Conservation (phyloP, 176 grass and related monocot genomes). For the Oryza glumipatula region DNA sequence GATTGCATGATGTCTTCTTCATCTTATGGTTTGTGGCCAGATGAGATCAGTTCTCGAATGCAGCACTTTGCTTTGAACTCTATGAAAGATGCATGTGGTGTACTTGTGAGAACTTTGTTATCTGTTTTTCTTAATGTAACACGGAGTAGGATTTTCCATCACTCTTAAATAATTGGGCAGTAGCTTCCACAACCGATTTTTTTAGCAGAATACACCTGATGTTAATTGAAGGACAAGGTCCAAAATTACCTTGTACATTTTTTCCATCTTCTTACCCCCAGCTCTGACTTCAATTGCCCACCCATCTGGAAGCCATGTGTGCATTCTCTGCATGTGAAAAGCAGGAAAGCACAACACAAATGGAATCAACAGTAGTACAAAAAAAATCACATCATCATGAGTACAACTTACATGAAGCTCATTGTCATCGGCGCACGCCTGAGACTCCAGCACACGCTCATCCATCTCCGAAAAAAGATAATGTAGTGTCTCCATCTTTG, state of each 20-base stretch:
- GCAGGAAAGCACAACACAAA: constrained; percentile 17
- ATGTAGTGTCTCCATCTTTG: constrained; percentile 47
- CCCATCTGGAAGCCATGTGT: constrained; percentile 49
- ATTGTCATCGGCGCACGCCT: background rate
- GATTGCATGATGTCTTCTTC: no score
- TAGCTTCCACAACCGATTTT: background rate
- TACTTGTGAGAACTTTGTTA: no score
- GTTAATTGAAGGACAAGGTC: constrained; percentile 24
- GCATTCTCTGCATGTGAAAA: constrained; percentile 12
- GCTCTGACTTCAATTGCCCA: constrained; percentile 59
- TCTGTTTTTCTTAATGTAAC: no score
- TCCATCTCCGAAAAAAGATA: constrained; percentile 53
- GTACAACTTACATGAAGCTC: constrained; percentile 38
- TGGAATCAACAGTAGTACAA: constrained; percentile 8
- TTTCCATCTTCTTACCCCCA: constrained; percentile 45
- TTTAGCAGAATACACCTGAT: background rate
- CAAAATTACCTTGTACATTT: constrained; percentile 67
- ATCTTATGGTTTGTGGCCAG: no score
- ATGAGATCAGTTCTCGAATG: background rate
- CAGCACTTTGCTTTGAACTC: no score
- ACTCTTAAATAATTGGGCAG: background rate
- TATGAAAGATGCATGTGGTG: no score
- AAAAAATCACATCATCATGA: background rate
- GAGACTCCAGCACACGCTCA: constrained; percentile 31
- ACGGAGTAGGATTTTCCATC: no score